Conservation (phyloP, 2,329 filamentous ascomycete species). For the Bipolaris cookei region DNA sequence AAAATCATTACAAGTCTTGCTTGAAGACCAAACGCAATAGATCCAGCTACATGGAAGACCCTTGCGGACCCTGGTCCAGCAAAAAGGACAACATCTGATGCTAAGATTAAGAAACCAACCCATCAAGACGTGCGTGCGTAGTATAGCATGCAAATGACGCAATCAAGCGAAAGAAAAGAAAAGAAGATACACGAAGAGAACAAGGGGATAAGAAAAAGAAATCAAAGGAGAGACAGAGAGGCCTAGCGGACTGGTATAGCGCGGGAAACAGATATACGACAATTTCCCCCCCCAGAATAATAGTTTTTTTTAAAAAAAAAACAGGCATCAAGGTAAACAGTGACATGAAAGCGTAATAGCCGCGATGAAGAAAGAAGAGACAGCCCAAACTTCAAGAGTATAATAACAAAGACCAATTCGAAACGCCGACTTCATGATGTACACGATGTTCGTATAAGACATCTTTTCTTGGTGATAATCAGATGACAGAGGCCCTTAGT, state of each 20-base stretch:
- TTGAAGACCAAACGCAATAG: neutral
- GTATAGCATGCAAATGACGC: neutral
- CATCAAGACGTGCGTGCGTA: neutral
- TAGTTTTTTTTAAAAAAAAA: neutral
- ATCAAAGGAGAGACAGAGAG: neutral
- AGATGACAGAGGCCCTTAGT: slow-evolving; percentile 2
- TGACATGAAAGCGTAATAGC: slow-evolving; percentile 8
- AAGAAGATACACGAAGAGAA: slow-evolving; percentile 9
- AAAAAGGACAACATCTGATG: neutral
- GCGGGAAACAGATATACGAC: slow-evolving; percentile 2
- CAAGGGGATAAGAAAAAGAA: neutral
- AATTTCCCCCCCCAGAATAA: neutral
- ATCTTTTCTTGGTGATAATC: neutral
- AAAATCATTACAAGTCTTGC: neutral
- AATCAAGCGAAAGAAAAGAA: neutral
- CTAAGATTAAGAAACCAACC: neutral
- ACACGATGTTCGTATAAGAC: neutral
- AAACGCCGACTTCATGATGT: neutral
- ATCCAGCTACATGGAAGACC: neutral
- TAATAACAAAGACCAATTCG: neutral
- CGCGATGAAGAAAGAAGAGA: neutral
- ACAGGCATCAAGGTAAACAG: slow-evolving; percentile 4
- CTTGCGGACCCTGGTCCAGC: neutral
- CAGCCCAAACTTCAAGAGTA: neutral
- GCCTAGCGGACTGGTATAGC: slow-evolving; percentile 11